Base-by-base conservation (phyloP, 371 early-diverging fungal species). In the Mucor mucedo region DNA sequence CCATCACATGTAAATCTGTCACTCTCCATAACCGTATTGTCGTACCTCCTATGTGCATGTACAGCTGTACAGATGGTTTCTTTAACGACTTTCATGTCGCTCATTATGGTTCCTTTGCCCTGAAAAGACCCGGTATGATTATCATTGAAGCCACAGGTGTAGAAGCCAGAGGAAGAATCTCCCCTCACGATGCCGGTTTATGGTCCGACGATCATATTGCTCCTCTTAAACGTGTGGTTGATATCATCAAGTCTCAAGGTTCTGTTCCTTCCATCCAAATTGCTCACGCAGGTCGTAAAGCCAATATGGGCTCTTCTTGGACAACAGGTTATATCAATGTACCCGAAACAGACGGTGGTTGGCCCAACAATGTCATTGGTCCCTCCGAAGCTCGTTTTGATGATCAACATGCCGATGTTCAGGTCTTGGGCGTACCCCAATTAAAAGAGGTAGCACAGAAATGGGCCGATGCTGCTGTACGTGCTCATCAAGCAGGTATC, bases 201-300 rank as follows among this genome's bases (percentile, higher is more conserved):
- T 96, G 91, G 90, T 80, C 69, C 6, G 93, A 94, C 65, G 89
- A 83, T n/a, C 96, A 95, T n/a, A 84, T 90, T 21, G 77, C 70
- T 0, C 76, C 80, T 4, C 55, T 92, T 29, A 78, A 77, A 53
- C 83, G 84, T 9, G 82, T 94, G 4, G 89, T 83, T 14, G 80
- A 86, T 60, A 76, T 85, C 60, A 70, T 85, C 50, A 91, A 94
- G 58, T 75, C 80, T 8, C 86, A 85, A 55, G 89, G 89, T 9
- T 63, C 78, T 14, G 72, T 84, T 40, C 63, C 85, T 13, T 92
- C 84, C 40, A 80, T 93, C 55, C 96, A 95, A 66, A 66, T 95
- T 11, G 92, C 85, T 2, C 95, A 95, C 63, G 92, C 93, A 13
- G 96, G 96, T 6, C 78, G 95, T 45, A 94, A 94, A 63, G 87